phyloP scores from a whole-genome alignment of 2,329 filamentous ascomycete species.

The Aureobasidium pullulans region DNA sequence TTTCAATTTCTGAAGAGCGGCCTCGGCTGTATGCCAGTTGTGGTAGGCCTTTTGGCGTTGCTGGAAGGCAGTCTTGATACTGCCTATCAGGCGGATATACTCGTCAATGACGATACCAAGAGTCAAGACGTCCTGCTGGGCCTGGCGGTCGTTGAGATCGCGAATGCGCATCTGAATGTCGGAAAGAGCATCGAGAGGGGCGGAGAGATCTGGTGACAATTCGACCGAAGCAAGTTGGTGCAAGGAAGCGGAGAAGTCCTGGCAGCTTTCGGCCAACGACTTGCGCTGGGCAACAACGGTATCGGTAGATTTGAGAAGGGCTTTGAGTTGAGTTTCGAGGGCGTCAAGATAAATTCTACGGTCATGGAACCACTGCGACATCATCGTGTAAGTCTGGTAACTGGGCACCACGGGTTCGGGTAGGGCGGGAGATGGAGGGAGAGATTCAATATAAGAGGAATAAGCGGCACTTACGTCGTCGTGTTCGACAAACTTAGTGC shows the following conservation, averaged over 20 bases:
- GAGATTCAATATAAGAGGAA: conserved; percentile 5
- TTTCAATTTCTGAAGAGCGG: conserved; percentile 84
- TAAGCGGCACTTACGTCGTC: conserved; percentile 63
- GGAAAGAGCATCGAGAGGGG: conserved; percentile 82
- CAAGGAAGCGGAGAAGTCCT: conserved; percentile 88
- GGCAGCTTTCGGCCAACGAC: conserved; percentile 84
- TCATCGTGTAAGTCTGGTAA: conserved; percentile 16
- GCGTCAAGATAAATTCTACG: conserved; percentile 91
- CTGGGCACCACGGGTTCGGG: conserved; percentile 4
- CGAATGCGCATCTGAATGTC: conserved; percentile 89
- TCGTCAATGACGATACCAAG: conserved; percentile 97
- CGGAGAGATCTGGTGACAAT: conserved; percentile 78
- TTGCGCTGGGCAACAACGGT: conserved; percentile 87
- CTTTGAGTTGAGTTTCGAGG: conserved; percentile 82
- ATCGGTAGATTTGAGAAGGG: conserved; percentile 87
- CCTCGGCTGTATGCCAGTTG: conserved; percentile 85
- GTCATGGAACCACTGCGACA: conserved; percentile 84
- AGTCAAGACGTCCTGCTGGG: conserved; percentile 91
- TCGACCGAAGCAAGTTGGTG: conserved; percentile 89
- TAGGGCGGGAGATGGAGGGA: conserved; percentile 7
- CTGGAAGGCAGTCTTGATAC: conserved; percentile 84
- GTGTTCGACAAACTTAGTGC: conserved; percentile 88
- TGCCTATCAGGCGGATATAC: conserved; percentile 92
- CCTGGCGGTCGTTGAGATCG: conserved; percentile 92
- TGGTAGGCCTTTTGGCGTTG: conserved; percentile 95